These are phyloP conservation scores for Aspergillus tamarii DNA, from an alignment of 2,329 filamentous ascomycete species.

Conservation along the genomic window DNA sequence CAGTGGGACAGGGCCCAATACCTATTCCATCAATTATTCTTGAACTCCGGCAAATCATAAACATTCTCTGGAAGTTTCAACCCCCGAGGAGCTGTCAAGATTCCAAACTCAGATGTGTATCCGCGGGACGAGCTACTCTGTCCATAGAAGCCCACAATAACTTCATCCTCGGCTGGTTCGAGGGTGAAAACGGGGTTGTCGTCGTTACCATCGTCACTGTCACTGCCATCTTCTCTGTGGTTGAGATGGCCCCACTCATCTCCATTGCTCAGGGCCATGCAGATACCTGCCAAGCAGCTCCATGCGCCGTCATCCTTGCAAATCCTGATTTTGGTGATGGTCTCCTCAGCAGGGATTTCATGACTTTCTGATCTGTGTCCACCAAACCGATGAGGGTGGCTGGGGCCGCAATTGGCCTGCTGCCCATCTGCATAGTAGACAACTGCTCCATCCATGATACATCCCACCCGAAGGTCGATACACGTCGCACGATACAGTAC, in stretches of 20 bases:
- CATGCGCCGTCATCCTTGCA: background rate
- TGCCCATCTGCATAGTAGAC: background rate
- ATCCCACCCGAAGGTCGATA: background rate
- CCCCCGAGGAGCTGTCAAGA: background rate
- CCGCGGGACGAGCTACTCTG: background rate
- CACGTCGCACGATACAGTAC: background rate
- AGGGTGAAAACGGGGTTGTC: background rate
- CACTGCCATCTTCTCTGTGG: background rate
- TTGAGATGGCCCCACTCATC: background rate
- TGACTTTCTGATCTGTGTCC: background rate
- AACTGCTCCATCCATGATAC: background rate
- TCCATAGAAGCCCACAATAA: background rate
- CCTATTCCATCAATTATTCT: background rate
- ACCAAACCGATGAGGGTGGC: background rate
- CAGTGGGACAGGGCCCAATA: no score
- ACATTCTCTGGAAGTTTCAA: background rate
- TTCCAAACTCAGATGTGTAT: background rate
- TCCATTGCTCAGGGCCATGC: background rate
- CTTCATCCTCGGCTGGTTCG: background rate
- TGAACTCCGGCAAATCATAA: background rate
- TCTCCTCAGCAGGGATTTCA: background rate
- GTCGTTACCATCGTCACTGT: background rate
- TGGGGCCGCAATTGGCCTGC: background rate
- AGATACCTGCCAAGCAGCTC: background rate
- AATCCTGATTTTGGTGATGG: background rate